phyloP scores from a whole-genome alignment of 2,329 filamentous ascomycete species.

The Didymella glomerata region DNA sequence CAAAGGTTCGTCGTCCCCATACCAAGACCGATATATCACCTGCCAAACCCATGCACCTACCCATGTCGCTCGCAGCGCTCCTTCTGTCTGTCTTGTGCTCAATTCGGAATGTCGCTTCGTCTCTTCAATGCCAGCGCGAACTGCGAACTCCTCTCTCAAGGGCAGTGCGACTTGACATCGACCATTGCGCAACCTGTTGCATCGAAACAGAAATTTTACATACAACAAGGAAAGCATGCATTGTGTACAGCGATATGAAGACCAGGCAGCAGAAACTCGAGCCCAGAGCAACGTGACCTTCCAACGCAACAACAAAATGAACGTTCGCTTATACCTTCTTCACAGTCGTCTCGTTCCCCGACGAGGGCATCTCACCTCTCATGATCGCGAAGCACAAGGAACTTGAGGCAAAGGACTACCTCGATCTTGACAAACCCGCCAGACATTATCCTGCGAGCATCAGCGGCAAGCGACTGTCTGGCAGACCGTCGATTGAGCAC shows the following conservation, averaged over 20 bases:
- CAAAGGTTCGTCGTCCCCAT: slow-evolving; percentile 44
- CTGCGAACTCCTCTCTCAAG: not conserved
- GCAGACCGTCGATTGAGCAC: slow-evolving; percentile 51
- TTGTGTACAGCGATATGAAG: slow-evolving; percentile 4
- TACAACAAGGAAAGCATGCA: not conserved
- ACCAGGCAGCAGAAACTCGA: not conserved
- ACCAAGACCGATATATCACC: slow-evolving; percentile 11
- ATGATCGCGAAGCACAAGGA: slow-evolving; percentile 57
- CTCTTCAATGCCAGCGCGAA: not conserved
- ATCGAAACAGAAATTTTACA: not conserved
- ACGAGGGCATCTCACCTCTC: slow-evolving; percentile 58
- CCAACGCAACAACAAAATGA: slow-evolving; percentile 12
- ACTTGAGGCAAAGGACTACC: slow-evolving; percentile 53
- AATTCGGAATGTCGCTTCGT: not conserved
- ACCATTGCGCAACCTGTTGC: not conserved
- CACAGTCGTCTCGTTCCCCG: slow-evolving; percentile 58
- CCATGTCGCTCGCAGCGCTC: not conserved
- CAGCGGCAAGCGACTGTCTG: slow-evolving; percentile 54
- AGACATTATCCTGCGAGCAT: slow-evolving; percentile 52
- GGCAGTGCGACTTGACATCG: not conserved
- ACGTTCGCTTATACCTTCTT: slow-evolving; percentile 33
- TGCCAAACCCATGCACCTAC: slow-evolving; percentile 16
- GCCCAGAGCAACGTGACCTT: slow-evolving; percentile 8
- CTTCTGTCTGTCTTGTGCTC: not conserved
- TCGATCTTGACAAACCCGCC: slow-evolving; percentile 50